phyloP scores from a whole-genome alignment of 2,329 filamentous ascomycete genomes.

The Aspergillus cejpii region DNA sequence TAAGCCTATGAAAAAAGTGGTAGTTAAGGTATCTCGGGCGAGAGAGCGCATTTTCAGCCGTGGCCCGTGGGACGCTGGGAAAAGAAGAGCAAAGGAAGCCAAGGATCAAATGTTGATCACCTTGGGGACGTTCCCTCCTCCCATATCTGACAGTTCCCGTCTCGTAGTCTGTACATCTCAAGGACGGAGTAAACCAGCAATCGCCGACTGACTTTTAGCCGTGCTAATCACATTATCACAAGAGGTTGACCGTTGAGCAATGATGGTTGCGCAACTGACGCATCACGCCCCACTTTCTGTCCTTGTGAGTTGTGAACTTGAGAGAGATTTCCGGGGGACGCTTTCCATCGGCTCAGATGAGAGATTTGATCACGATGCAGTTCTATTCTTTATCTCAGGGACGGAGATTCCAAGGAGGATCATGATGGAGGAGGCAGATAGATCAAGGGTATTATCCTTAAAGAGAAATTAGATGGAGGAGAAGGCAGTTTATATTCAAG shows the following conservation, averaged over 20 bases:
- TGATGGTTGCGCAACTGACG: conserved; percentile 7
- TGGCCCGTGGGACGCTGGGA: too few relatives aligned
- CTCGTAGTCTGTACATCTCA: not conserved
- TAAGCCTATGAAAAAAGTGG: not conserved
- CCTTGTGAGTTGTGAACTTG: too few relatives aligned
- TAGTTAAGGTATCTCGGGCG: conserved; percentile 3
- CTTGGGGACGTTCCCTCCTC: not conserved
- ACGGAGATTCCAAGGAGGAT: not conserved
- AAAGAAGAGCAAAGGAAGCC: not conserved
- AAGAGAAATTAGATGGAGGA: conserved; percentile 12
- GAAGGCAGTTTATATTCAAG: conserved; percentile 25
- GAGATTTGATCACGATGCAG: too few relatives aligned
- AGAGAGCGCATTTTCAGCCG: not conserved
- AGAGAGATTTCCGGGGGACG: conserved; percentile 8
- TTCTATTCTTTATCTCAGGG: too few relatives aligned
- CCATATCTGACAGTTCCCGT: not conserved
- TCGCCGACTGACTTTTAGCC: not conserved
- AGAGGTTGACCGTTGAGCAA: not conserved
- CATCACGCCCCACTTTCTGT: conserved; percentile 19
- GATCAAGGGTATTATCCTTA: not conserved
- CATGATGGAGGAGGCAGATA: not conserved
- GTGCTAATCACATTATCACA: too few relatives aligned
- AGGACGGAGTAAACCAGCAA: not conserved
- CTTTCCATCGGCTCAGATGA: conserved; percentile 20
- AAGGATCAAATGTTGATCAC: conserved; percentile 6